These are phyloP conservation scores for Antitrichia curtipendula DNA, from an alignment of 225 moss, liverwort and hornwort genomes.

Conservation along the genomic window DNA sequence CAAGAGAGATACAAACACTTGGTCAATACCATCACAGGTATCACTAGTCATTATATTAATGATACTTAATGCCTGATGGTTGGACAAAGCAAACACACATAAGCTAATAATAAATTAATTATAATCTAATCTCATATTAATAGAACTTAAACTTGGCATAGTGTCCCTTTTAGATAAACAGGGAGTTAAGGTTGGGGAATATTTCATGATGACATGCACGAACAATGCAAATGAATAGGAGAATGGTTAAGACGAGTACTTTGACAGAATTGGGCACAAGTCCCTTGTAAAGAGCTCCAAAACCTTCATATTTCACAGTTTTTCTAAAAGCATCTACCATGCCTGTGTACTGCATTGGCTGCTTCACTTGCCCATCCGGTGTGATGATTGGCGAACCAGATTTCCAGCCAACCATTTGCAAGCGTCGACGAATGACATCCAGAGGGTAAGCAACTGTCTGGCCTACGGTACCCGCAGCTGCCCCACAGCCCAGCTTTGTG, in stretches of 20 bases:
- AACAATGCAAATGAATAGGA: not conserved
- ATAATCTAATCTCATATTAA: not conserved
- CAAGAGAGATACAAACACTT: not conserved
- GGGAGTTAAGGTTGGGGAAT: too few relatives aligned
- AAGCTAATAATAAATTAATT: not conserved
- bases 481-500: constrained; percentile 93
- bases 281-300: constrained; percentile 90
- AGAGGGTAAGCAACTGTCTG: constrained; percentile 98
- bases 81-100: not conserved
- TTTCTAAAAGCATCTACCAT: constrained; percentile 92
- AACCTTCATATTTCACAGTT: constrained; percentile 84
- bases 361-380: constrained; percentile 69
- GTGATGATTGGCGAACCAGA: constrained; percentile 76
- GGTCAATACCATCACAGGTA: not conserved
- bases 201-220: not conserved
- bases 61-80: not conserved
- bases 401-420: constrained; percentile 99
- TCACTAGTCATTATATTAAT: not conserved
- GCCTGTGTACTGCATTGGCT: constrained; percentile 72
- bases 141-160: not conserved
- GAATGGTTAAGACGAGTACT: constrained; percentile 26
- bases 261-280: constrained; percentile 97
- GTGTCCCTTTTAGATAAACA: not conserved
- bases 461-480: constrained; percentile 92
- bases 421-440: constrained; percentile 83